phyloP scores from a whole-genome alignment of 2,329 filamentous ascomycete genomes.

The Aspergillus sclerotialis region DNA sequence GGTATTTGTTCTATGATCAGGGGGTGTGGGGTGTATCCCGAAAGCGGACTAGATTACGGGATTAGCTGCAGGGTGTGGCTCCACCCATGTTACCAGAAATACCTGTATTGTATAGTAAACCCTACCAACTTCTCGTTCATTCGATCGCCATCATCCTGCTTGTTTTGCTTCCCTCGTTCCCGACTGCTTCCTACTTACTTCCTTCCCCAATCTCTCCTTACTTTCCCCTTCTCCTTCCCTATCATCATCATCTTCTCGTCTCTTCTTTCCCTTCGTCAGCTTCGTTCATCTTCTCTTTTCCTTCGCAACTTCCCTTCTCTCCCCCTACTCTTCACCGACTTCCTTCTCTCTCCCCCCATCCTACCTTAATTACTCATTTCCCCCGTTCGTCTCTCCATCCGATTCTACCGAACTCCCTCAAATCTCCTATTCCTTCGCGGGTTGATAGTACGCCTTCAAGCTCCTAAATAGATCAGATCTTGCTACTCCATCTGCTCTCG shows the following conservation, averaged over 20 bases:
- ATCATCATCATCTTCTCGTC: background rate
- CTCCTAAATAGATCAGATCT: constrained; percentile 2
- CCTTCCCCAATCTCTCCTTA: background rate
- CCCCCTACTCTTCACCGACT: constrained; percentile 6
- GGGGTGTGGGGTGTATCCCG: no score
- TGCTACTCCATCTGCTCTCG: constrained; percentile 10
- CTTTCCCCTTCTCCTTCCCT: background rate
- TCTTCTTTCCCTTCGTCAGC: no score
- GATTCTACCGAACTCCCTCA: constrained; percentile 3
- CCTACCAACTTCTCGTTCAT: no score
- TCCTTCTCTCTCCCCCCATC: constrained; percentile 9
- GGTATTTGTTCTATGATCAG: no score
- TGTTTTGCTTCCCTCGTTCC: background rate
- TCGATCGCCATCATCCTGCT: background rate
- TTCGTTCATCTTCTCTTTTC: background rate
- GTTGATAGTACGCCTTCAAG: constrained; percentile 7
- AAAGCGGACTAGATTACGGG: no score
- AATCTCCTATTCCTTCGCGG: constrained; percentile 4
- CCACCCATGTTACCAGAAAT: no score
- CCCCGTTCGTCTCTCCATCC: constrained; percentile 4
- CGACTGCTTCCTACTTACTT: background rate
- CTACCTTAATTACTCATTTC: constrained; percentile 12
- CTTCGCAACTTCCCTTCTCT: constrained; percentile 2
- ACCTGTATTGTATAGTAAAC: no score
- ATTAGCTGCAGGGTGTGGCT: no score